Evolutionary conservation across 306 rosid genomes (phyloP).

Genomic region (Coriaria nepalensis): DNA sequence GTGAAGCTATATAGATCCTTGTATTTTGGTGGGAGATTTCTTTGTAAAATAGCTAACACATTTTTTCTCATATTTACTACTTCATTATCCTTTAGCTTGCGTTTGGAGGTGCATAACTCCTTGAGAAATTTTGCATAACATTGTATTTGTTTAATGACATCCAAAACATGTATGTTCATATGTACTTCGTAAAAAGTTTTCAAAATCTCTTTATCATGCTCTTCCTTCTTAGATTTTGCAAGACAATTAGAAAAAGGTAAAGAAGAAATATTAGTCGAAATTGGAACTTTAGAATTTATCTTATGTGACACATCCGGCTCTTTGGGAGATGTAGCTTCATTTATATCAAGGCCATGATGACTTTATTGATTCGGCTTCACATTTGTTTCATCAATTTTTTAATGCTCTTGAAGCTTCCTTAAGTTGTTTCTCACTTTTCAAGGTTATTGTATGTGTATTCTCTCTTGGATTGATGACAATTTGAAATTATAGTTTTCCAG

Average conservation of each 20-base stretch:
- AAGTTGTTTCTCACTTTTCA: not conserved
- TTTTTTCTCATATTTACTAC: not conserved
- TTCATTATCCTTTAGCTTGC: not conserved
- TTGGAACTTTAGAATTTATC: not conserved
- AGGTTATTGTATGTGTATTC: not conserved
- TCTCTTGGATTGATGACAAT: not conserved
- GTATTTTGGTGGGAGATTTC: not conserved
- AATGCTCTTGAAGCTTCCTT: not conserved
- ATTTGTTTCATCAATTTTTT: not conserved
- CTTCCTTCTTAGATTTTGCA: not conserved
- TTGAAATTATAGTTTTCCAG: not conserved
- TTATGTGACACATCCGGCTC: not conserved
- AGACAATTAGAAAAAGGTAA: not conserved
- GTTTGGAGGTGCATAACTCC: not conserved
- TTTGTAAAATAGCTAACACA: not conserved
- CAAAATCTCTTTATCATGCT: not conserved
- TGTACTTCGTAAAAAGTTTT: not conserved
- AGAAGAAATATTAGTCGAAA: not conserved
- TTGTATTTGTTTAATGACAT: not conserved
- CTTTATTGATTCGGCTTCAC: not conserved
- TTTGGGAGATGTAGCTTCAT: too few relatives aligned
- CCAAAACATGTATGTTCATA: not conserved
- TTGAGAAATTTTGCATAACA: not conserved
- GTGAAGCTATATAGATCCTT: slow-evolving; percentile 1
- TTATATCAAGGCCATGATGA: too few relatives aligned